phyloP scores from a whole-genome alignment of 108 stramenopile species.

The Phaeodactylum tricornutum region DNA sequence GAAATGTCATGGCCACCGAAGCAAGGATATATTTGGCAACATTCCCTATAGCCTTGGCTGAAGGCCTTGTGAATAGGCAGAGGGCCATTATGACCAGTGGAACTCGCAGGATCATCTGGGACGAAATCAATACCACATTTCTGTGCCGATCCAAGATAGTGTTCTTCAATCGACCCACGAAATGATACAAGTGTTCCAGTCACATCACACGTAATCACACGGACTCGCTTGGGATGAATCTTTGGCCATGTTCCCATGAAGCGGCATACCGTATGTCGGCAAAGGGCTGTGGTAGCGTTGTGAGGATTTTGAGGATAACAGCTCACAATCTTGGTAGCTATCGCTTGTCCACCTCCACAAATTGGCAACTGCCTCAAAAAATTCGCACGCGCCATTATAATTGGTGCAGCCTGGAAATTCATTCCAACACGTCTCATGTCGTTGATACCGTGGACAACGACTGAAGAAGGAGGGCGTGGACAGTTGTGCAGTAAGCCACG shows the following conservation, averaged over 20 bases:
- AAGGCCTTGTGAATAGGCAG: constrained; percentile 2
- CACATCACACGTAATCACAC: constrained; percentile 59
- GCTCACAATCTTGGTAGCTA: no score
- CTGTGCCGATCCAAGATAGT: constrained; percentile 50
- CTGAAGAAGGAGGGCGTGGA: no score
- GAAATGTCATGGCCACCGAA: constrained; percentile 43
- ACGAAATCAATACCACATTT: constrained; percentile 39
- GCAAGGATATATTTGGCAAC: constrained; percentile 37
- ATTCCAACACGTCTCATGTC: no score
- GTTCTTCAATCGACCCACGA: constrained; percentile 48
- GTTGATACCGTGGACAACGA: no score
- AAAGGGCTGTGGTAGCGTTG: no score
- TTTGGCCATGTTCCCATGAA: constrained; percentile 45
- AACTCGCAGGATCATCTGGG: constrained; percentile 7
- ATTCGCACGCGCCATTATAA: no score
- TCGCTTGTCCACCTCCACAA: no score
- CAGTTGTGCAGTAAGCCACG: no score
- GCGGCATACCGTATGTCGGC: no score
- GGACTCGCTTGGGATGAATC: constrained; percentile 32
- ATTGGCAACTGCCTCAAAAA: no score
- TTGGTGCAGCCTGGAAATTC: no score
- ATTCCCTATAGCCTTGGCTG: constrained; percentile 33
- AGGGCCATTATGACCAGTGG: not conserved
- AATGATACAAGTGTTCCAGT: constrained; percentile 64
- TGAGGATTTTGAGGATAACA: no score